A percentile compares a stretch with the other conserved stretches of the same genome.
These are phyloP conservation scores for Zopfia rhizophila DNA, from an alignment of 2,329 filamentous ascomycete genomes.

Conservation along the genomic window DNA sequence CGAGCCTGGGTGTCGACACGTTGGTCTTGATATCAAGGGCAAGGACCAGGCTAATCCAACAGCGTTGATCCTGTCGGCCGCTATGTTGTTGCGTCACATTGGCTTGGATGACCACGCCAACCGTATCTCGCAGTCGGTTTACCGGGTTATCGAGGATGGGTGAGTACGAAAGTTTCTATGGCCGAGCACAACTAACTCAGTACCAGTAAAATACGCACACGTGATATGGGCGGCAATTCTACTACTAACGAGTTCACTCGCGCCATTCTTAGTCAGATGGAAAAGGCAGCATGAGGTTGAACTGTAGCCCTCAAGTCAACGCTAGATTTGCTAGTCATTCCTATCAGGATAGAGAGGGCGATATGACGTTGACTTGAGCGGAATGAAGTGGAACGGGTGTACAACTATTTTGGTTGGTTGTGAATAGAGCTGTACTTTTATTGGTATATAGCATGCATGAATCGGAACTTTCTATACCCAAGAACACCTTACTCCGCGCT, in stretches of 20 bases:
- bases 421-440: conserved; percentile 55
- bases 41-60: conserved; percentile 99
- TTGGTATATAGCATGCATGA: conserved; percentile 54
- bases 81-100: conserved; percentile 97
- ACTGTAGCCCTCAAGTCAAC: neutral
- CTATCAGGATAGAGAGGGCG: neutral
- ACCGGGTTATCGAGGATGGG: conserved; percentile 88
- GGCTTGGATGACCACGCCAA: conserved; percentile 98
- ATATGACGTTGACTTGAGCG: neutral
- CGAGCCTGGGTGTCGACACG: conserved; percentile 98
- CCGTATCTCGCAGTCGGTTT: conserved; percentile 91
- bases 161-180: conserved; percentile 62
- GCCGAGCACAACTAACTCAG: conserved; percentile 39
- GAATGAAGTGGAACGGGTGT: too few species aligned
- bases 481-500: conserved; percentile 45
- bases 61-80: conserved; percentile 91
- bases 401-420: conserved; percentile 43
- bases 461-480: conserved; percentile 38
- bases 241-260: conserved; percentile 95
- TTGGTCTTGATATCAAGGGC: conserved; percentile 99
- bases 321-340: neutral
- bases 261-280: conserved; percentile 96
- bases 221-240: conserved; percentile 92
- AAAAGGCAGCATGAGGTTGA: conserved; percentile 56
- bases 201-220: conserved; percentile 83